Base-by-base conservation (phyloP, 2,329 filamentous ascomycete genomes). In the Sporothrix mexicana region DNA sequence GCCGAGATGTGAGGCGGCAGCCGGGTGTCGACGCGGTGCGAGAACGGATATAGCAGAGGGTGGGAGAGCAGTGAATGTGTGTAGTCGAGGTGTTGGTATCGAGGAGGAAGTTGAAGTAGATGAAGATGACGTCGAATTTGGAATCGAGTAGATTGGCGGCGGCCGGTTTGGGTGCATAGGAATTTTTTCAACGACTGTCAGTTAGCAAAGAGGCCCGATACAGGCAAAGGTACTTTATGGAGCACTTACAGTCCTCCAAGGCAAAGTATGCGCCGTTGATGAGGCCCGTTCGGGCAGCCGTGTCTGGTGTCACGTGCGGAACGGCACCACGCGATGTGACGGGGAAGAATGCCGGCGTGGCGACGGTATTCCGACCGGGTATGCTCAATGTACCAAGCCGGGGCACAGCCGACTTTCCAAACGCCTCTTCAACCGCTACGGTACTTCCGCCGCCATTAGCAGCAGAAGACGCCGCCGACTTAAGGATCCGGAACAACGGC, bases 221-320 rank as follows among this genome's bases (percentile, higher is more conserved):
- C 51, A 25, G 8, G 25, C 13, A 2, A 8, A 25, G 20, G 13
- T 13, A 10, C 4, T 20, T 7, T 8, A 55, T 23, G 20, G n/a
- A 6, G 0, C 2, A 82, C 92, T 82, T 86, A 98, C 96, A 98
- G 81, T 99, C 96, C 85, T 99, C 96, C 41, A 98, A 84, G 0
- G 92, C 93, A 78, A 96, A 85, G 79, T 97, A 97, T 2, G 93
- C 86, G 36, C 92, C 92, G 41, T 85, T 84, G 73, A 97, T 85
- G 5, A 87, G 80, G 0, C 91, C 90, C 77, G 92, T 85, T 72
- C 89, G 90, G 55, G 83, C 80, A 76, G 96, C 85, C 74, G 92
- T 92, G 84, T 99, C 96, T 53, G 94, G 95, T 2, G 95, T 93
- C 76, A 99, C 83, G 83, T 99, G 96, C 69, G 96, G 94, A 49